Evolutionary conservation across 2,329 filamentous ascomycete species (phyloP), one percentile per base, ranked within the genome.

Genomic region (Coniochaeta sp.): DNA sequence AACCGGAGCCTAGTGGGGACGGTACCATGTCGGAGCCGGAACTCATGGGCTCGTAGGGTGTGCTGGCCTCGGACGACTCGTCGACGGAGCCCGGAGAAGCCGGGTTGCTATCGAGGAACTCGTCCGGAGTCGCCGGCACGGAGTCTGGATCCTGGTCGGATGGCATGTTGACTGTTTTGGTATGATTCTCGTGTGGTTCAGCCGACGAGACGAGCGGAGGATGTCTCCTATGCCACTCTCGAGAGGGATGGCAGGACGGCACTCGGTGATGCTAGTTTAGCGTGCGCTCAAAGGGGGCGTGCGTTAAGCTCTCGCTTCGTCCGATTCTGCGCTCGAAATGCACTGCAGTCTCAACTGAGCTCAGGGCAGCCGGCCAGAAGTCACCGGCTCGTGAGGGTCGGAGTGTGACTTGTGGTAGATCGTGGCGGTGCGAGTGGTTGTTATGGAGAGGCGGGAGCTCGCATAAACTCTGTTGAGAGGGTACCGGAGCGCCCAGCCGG

Each of bases 31-130:
- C 71, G 61, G 68, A 68, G 52, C 63, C 64, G 22, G 67, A 62
- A 42, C 66, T 77, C 63, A 65, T 69, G 61, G 60, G 74, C 65
- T 80, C 79, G 57, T 78, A 73, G 7, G 81, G 78, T 10, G 80
- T 82, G 66, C 72, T 79, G 58, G 77, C 74, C 61, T 78, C 76
- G 19, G 80, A 81, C 8, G 78, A 79, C 57, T 74, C 73, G 64
- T 77, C 73, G 30, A 61, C 57, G 19, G 77, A 80, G 54, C 71
- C 74, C 24, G 79, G 77, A 1, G 79, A 78, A 28, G 68, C 70
- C 32, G 78, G 78, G 30, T 72, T 74, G 59, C 73, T 69, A 58
- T 74, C 72, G 60, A 72, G 67, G 34, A 36, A 36, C 61, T 81
- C 80, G 65, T 81, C 79, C 65, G 80, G 78, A 61, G 77, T 79